A percentile compares a stretch with the other conserved stretches of the same genome.
Conservation (phyloP, 768 basidiomycete genomes). For the Cystobasidiopsis lactophilus region DNA sequence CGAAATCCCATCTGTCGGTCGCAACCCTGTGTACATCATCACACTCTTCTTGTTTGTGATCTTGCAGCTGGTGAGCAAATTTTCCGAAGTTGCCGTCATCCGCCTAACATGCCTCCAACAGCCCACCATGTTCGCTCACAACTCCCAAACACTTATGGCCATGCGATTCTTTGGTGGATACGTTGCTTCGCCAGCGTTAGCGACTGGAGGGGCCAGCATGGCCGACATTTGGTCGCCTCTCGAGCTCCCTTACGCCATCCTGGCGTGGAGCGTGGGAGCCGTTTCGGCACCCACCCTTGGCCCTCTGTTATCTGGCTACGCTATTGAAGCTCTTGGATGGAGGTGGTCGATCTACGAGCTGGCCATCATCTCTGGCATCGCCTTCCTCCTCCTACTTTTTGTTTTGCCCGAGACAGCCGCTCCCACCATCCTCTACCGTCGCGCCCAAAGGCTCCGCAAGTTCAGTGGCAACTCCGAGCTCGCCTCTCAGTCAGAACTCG, state of each 20-base stretch:
- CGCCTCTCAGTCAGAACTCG: constrained; percentile 21
- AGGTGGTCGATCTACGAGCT: constrained; percentile 22
- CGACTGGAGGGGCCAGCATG: constrained; percentile 23
- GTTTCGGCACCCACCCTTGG: constrained; percentile 21
- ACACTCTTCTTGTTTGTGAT: constrained; percentile 21
- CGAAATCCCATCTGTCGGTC: constrained; percentile 24
- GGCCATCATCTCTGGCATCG: background rate
- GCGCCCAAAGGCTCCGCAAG: constrained; percentile 25
- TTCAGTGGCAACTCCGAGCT: constrained; percentile 24
- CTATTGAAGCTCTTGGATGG: constrained; percentile 24
- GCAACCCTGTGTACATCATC: constrained; percentile 24
- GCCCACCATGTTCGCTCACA: constrained; percentile 16
- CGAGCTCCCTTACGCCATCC: constrained; percentile 21
- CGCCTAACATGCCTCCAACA: background rate
- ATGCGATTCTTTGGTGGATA: constrained; percentile 25
- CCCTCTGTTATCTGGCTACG: constrained; percentile 23
- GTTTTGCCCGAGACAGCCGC: constrained; percentile 25
- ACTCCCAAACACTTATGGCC: constrained; percentile 22
- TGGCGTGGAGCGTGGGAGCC: constrained; percentile 20
- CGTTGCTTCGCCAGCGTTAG: constrained; percentile 24
- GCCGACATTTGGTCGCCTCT: constrained; percentile 22
- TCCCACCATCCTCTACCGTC: constrained; percentile 24
- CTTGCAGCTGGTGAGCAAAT: constrained; percentile 21
- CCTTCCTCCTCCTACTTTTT: constrained; percentile 22
- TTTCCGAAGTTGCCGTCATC: constrained; percentile 1